Percentiles rank a stretch among this genome's conserved stretches.
Conservation (phyloP, 2,329 filamentous ascomycete species). For the Apiospora hydei region DNA sequence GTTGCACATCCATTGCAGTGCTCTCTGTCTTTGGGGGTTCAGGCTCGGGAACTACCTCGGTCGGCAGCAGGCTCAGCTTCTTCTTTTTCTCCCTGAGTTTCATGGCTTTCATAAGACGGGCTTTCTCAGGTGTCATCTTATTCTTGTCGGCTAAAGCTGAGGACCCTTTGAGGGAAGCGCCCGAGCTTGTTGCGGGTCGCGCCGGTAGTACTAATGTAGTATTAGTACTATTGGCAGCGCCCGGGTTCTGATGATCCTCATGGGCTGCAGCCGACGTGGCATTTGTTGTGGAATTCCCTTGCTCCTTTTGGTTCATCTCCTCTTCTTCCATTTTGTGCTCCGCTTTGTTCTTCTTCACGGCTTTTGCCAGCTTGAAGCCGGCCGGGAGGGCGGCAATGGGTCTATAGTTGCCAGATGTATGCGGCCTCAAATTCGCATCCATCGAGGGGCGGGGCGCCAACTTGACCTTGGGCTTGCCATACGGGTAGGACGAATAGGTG, state of each 20-base stretch:
- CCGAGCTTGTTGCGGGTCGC: constrained; percentile 55
- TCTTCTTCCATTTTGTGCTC: constrained; percentile 42
- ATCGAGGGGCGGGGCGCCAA: constrained; percentile 84
- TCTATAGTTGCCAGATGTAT: constrained; percentile 68
- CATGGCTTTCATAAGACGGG: constrained; percentile 91
- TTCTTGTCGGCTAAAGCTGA: constrained; percentile 45
- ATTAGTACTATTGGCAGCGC: constrained; percentile 21
- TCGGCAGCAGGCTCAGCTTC: constrained; percentile 46
- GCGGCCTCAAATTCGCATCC: constrained; percentile 67
- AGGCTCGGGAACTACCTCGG: constrained; percentile 36
- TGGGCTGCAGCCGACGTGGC: constrained; percentile 47
- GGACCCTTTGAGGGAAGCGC: constrained; percentile 52
- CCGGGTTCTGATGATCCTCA: constrained; percentile 37
- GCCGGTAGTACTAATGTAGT: constrained; percentile 44
- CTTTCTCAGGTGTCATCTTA: constrained; percentile 85
- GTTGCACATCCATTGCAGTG: background rate
- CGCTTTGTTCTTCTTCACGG: constrained; percentile 58
- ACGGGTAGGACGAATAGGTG: constrained; percentile 56
- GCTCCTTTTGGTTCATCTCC: constrained; percentile 38
- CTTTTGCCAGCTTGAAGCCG: constrained; percentile 75
- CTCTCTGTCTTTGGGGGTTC: constrained; percentile 34
- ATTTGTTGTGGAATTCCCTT: constrained; percentile 47
- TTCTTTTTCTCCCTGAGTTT: constrained; percentile 86
- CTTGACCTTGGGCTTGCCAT: constrained; percentile 82
- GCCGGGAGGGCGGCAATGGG: constrained; percentile 82